Evolutionary conservation across 345 rosid species (phyloP), one percentile per base, ranked within the genome.

Genomic region (Atalantia buxifolia): DNA sequence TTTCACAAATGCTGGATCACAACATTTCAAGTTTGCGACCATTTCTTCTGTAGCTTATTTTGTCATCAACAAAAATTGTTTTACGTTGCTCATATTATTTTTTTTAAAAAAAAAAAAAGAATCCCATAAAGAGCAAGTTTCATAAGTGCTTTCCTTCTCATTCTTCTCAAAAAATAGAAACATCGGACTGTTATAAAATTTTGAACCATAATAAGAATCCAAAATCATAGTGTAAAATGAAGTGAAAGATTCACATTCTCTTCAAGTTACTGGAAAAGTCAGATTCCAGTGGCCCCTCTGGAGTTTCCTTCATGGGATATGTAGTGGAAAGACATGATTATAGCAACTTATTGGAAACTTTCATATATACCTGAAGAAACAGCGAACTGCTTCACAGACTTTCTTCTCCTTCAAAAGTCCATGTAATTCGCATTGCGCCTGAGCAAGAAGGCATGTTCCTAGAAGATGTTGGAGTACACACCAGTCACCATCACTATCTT

Each of bases 381-480:
- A 87, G 77, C 93, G 86, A 77, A 96, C 86, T 80, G 99, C 95
- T 84, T 92, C 97, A 82, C 68, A 74, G 36, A 88, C 87, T 90
- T 96, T 96, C 78, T 64, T 89, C 81, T 93, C 98, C 85, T 85
- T 91, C 85, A 78, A 42, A 72, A 79, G 50, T 75, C 94, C 90
- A 77, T 88, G 87, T 42, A 86, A 85, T 65, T 87, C 88, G 81
- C 84, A 86, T 59, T 85, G 91, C 45, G 93, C 91, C 86, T 96
- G 97, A 77, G 89, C 91, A 77, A 96, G 95, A 83, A 91, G 83
- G 90, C 97, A 92, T 79, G 93, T 92, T 79, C 98, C 99, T 75
- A 90, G 83, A 77, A 94, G 95, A 89, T 96, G 98, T 79, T 96
- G 97, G 82, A 91, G 93, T 38, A 91, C 76, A 72, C 92, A 91